Evolutionary conservation across 2,329 filamentous ascomycete genomes (phyloP), one percentile per base, ranked within the genome.

Genomic region (Microsporum ferrugineum): DNA sequence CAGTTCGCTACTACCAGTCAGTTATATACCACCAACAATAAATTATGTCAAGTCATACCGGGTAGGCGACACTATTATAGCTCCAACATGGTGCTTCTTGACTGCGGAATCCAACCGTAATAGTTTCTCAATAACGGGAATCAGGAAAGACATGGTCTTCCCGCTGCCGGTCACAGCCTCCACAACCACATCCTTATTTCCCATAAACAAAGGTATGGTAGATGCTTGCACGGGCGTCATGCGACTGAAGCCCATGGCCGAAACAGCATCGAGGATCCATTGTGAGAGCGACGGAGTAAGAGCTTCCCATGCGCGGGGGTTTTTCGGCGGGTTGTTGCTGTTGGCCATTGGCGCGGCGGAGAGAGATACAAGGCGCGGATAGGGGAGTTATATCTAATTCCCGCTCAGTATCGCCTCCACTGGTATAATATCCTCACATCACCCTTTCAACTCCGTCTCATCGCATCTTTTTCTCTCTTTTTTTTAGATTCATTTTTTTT

Each of bases 211-310:
- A 10, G 91, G 90, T 66, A 96, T 88, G 3, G 89, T 88, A 62
- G 90, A 92, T 51, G 91, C 89, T 76, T 97, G 92, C n/a, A 96
- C 91, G 0, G 92, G 92, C 2, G 91, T 96, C 81, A 94, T 91
- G 72, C 88, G 86, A 65, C 81, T 78, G 74, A 96, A 96, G 63
- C 90, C 89, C 86, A 94, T 92, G 65, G 86, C 84, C 57, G 85
- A 80, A 57, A 95, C 85, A 62, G 90, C 91, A 66, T 95, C 89
- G 60, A 94, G 78, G 61, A 94, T 84, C 90, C 91, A 97, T 83
- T 87, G 81, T 63, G 87, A 88, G 36, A 91, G 76, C 4, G 86
- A 77, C 14, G 88, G 87, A 1, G 82, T 87, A 60, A 91, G 77
- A 12, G 82, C 83, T 68, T 87, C 83, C 84, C 88, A 92, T 33